Conservation (phyloP, 371 early-diverging fungal genomes). For the Syncephalastrum monosporum region DNA sequence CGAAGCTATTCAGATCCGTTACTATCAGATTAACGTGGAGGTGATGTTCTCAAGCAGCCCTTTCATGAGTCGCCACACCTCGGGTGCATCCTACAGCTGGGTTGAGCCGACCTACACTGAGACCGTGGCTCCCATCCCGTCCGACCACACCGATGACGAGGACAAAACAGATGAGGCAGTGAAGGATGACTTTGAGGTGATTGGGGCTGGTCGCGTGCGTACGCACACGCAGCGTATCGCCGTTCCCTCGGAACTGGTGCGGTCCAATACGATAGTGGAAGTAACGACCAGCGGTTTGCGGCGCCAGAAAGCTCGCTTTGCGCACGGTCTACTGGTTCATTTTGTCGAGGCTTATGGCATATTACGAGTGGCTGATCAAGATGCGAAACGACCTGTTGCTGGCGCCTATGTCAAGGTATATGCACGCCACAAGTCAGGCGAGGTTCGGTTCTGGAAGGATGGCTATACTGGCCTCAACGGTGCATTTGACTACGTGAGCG, state of each 20-base stretch:
- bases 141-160: neutral
- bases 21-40: constrained; percentile 61
- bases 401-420: constrained; percentile 66
- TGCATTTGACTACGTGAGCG: constrained; percentile 57
- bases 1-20: constrained; percentile 39
- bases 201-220: constrained; percentile 26
- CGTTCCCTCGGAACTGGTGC: constrained; percentile 1
- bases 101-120: constrained; percentile 26
- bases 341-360: constrained; percentile 47
- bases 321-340: constrained; percentile 45
- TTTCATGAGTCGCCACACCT: constrained; percentile 25
- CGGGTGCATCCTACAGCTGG: constrained; percentile 21
- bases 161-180: constrained; percentile 6
- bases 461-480: constrained; percentile 64
- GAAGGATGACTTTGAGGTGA: constrained; percentile 32
- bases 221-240: neutral
- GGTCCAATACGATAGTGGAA: constrained; percentile 33
- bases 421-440: constrained; percentile 35
- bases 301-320: constrained; percentile 45
- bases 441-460: constrained; percentile 58
- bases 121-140: no score
- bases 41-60: constrained; percentile 57
- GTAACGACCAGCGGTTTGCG: constrained; percentile 19
- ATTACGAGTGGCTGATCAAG: constrained; percentile 43
- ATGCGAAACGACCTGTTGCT: constrained; percentile 36